A percentile compares a stretch with the other conserved stretches of the same genome.
phyloP scores from a whole-genome alignment of 1,284 basidiomycete species.

The Puccinia novopanici region DNA sequence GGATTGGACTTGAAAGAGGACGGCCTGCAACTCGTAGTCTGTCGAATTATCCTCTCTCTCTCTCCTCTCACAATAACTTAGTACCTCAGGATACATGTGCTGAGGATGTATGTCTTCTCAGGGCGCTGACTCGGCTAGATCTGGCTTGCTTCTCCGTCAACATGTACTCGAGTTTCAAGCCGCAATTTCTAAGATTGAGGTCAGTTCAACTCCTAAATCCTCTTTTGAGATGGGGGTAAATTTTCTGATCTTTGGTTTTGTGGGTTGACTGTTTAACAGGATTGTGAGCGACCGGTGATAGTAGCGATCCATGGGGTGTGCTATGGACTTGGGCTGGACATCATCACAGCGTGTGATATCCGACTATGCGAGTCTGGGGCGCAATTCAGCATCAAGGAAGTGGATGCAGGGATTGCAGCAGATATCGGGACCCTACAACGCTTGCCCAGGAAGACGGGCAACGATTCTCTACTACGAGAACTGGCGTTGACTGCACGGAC shows the following conservation, averaged over 20 bases:
- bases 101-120: slow-evolving; percentile 18
- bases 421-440: slow-evolving; percentile 87
- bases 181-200: slow-evolving; percentile 53
- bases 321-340: slow-evolving; percentile 73
- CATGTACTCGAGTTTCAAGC: slow-evolving; percentile 58
- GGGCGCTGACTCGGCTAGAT: slow-evolving; percentile 56
- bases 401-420: slow-evolving; percentile 83
- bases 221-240: no score
- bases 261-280: slow-evolving; percentile 64
- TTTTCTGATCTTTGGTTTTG: background rate
- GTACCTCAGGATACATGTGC: background rate
- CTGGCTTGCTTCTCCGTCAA: slow-evolving; percentile 54
- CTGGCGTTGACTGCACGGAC: slow-evolving; percentile 74
- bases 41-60: background rate
- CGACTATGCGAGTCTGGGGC: slow-evolving; percentile 70
- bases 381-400: slow-evolving; percentile 81
- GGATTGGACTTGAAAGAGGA: slow-evolving; percentile 56
- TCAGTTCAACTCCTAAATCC: background rate
- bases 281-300: slow-evolving; percentile 80
- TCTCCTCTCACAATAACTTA: background rate
- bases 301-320: slow-evolving; percentile 76
- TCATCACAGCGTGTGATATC: slow-evolving; percentile 78
- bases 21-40: slow-evolving; percentile 10
- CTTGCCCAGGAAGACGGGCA: slow-evolving; percentile 77
- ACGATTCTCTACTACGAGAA: slow-evolving; percentile 76